Evolutionary conservation across 1,139 yeast species (phyloP), one percentile per base, ranked within the genome.

Genomic region (Lodderomyces oxycetoniae): DNA sequence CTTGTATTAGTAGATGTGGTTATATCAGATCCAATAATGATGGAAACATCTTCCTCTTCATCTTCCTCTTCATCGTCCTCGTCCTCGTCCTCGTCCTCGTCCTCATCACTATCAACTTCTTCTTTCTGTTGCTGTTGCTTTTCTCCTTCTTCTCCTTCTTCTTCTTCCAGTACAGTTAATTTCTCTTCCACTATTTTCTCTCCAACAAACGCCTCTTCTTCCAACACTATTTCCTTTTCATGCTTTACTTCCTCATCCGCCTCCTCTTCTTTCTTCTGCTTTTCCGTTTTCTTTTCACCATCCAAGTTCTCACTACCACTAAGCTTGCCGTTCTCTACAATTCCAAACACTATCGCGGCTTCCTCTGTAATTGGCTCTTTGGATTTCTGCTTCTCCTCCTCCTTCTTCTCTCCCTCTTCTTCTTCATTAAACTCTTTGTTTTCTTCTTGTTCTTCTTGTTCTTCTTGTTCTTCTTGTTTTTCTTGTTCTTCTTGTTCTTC

Each of bases 271-370:
- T 7, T 41, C 15, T 6, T 12, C 6, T 20, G 22, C 13, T 24
- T 23, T 17, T 26, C 30, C 8, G 32, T 36, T 17, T 29, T 33
- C 6, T 33, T 31, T 7, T 32, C 37, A 9, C 28, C 36, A 20
- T 38, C 37, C 5, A 38, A 6, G 12, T 24, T 6, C n/a, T 12
- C 11, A 24, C 26, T 24, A 24, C 52, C 51, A 39, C 61, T 59
- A 16, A 11, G n/a, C 13, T 26, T 11, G 5, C 10, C 4, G 13
- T 16, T 17, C 10, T 31, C 26, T 4, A 65, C 62, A 3, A 65
- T 68, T 10, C 74, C 74, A 46, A 68, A 68, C 0, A 67, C 71
- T 67, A 63, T 53, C 0, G 73, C 73, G 2, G 71, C 70, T 43
- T 67, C 73, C 37, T 63, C 67, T 32, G 53, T 57, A 23, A 66